Evolutionary conservation across 1,284 basidiomycete species (phyloP).

Genomic region (Cystobasidium sp.): DNA sequence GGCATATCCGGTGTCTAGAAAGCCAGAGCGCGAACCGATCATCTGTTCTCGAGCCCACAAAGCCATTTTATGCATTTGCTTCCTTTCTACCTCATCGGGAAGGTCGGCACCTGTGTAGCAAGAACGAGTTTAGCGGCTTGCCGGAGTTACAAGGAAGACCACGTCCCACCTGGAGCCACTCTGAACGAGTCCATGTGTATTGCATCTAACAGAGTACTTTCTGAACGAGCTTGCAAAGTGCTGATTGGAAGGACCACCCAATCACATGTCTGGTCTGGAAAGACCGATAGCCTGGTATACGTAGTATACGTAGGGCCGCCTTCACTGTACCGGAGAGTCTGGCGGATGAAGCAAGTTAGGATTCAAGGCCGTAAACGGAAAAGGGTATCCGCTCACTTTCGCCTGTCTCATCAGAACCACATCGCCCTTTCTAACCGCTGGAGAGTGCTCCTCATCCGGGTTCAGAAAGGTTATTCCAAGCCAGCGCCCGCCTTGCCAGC

Average conservation of each 20-base stretch:
- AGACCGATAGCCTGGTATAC: conserved; percentile 10
- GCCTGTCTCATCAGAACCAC: conserved; percentile 8
- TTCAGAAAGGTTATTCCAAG: conserved; percentile 9
- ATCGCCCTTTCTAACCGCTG: conserved; percentile 1
- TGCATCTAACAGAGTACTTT: background rate
- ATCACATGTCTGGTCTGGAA: conserved; percentile 16
- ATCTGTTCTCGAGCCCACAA: conserved; percentile 8
- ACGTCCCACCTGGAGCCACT: background rate
- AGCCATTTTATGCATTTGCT: conserved; percentile 4
- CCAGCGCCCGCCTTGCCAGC: conserved; percentile 1
- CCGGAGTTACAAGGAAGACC: background rate
- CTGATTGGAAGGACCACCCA: conserved; percentile 6
- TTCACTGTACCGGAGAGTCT: background rate
- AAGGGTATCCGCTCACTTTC: background rate
- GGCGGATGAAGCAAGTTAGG: background rate
- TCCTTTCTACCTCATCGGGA: background rate
- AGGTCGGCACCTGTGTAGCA: background rate
- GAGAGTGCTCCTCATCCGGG: background rate
- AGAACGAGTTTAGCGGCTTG: background rate
- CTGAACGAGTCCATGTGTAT: background rate
- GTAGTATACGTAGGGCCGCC: background rate
- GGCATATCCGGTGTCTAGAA: background rate
- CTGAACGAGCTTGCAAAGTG: background rate
- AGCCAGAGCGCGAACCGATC: background rate
- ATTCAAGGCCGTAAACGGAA: no score